Conservation (phyloP, 768 basidiomycete species). For the Pleurotus djamor region DNA sequence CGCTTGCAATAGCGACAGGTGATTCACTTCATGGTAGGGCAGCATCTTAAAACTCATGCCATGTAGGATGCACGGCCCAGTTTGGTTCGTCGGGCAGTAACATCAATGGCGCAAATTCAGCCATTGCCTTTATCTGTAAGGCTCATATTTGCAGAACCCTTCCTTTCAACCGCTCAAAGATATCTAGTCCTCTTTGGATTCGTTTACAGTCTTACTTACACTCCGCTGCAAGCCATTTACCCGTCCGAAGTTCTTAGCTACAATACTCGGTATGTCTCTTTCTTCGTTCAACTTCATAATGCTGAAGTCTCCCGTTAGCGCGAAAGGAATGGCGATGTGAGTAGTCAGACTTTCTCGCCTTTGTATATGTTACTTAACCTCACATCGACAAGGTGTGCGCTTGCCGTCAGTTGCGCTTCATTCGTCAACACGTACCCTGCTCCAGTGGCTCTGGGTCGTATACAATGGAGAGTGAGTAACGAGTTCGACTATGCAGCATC, state of each 20-base stretch:
- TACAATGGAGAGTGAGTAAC: conserved; percentile 30
- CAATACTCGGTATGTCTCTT: conserved; percentile 38
- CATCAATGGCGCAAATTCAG: conserved; percentile 36
- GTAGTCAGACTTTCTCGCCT: conserved; percentile 19
- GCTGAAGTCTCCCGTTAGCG: conserved; percentile 22
- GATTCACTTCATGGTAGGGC: not conserved
- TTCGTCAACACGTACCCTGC: conserved; percentile 52
- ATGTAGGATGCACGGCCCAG: conserved; percentile 35
- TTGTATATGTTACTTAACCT: not conserved
- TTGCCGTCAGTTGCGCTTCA: conserved; percentile 40
- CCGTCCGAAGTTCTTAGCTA: conserved; percentile 55
- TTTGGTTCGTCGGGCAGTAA: conserved; percentile 33
- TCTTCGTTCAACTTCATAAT: not conserved
- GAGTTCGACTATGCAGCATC: not conserved
- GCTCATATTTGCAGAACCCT: not conserved
- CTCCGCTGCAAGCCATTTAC: conserved; percentile 57
- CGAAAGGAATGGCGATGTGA: conserved; percentile 60
- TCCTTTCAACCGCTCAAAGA: not conserved
- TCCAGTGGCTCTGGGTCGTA: conserved; percentile 31
- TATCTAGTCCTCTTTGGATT: conserved; percentile 48
- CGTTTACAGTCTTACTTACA: conserved; percentile 53
- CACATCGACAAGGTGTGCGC: conserved; percentile 28
- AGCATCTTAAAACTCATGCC: no score
- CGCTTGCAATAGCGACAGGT: conserved; percentile 40
- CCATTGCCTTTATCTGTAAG: conserved; percentile 45